phyloP scores from a whole-genome alignment of 176 grass and related monocot genomes.

The Alloteropsis semialata region DNA sequence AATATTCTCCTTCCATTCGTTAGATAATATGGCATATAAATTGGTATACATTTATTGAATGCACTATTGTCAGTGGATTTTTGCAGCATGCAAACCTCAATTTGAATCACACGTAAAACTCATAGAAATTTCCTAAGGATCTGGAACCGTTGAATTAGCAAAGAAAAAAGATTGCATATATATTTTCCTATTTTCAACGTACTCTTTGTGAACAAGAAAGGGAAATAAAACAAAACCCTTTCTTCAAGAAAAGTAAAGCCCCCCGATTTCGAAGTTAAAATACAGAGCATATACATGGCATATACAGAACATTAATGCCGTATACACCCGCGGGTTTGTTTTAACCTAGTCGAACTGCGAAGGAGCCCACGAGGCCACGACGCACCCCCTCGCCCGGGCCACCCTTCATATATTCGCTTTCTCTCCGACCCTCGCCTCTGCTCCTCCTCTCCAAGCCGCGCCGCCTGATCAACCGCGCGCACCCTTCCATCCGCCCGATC shows the following conservation, averaged over 20 bases:
- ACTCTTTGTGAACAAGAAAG: not conserved
- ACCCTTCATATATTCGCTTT: constrained; percentile 12
- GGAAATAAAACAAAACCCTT: not conserved
- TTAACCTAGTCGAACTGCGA: not conserved
- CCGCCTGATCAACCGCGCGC: not conserved
- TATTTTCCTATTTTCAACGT: too few relatives aligned
- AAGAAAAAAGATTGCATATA: too few relatives aligned
- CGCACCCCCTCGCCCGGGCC: not conserved
- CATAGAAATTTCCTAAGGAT: too few relatives aligned
- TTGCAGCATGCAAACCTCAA: too few relatives aligned
- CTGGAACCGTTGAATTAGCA: too few relatives aligned
- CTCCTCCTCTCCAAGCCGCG: not conserved
- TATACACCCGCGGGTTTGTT: not conserved
- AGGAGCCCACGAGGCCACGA: not conserved
- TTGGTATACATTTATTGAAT: too few relatives aligned
- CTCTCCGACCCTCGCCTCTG: constrained; percentile 5
- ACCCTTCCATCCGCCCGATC: not conserved
- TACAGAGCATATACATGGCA: not conserved
- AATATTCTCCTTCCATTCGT: too few relatives aligned
- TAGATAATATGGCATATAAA: too few relatives aligned
- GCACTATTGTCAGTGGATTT: too few relatives aligned
- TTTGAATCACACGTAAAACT: too few relatives aligned
- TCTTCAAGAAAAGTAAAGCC: constrained; percentile 1
- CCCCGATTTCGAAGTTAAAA: not conserved
- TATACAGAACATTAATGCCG: not conserved